Evolutionary conservation across 192 early-diverging fungal species (phyloP).

Genomic region (Coemansia sp.): DNA sequence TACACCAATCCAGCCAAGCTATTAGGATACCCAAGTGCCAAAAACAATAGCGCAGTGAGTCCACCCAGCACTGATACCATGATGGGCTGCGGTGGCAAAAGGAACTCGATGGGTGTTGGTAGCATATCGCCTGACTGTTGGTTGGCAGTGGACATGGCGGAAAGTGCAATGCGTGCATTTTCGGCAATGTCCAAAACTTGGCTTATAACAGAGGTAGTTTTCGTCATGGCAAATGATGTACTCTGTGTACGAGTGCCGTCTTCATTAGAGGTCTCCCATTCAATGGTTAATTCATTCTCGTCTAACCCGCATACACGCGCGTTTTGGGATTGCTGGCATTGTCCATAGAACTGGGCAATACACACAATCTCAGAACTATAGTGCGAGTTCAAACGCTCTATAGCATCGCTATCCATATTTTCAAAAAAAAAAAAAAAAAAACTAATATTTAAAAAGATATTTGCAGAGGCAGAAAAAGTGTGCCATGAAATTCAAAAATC

Average conservation of each 20-base stretch:
- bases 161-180: not conserved
- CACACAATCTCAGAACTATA: not conserved
- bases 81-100: not conserved
- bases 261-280: not conserved
- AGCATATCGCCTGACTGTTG: not conserved
- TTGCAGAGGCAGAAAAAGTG: not conserved
- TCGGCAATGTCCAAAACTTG: not conserved
- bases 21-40: too few species aligned
- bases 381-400: not conserved
- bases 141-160: not conserved
- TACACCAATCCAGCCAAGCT: too few species aligned
- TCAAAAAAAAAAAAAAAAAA: not conserved
- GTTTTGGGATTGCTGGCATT: not conserved
- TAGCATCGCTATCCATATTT: not conserved
- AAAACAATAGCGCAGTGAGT: not conserved
- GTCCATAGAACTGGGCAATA: conserved; percentile 4
- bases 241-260: not conserved
- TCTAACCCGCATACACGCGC: not conserved
- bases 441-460: not conserved
- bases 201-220: not conserved
- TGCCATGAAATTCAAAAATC: not conserved
- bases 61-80: not conserved
- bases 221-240: not conserved
- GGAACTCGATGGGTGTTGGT: conserved; percentile 1
- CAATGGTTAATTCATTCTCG: not conserved